Conservation (phyloP, 75 land plant genomes). For the Pseudotsuga menziesii region DNA sequence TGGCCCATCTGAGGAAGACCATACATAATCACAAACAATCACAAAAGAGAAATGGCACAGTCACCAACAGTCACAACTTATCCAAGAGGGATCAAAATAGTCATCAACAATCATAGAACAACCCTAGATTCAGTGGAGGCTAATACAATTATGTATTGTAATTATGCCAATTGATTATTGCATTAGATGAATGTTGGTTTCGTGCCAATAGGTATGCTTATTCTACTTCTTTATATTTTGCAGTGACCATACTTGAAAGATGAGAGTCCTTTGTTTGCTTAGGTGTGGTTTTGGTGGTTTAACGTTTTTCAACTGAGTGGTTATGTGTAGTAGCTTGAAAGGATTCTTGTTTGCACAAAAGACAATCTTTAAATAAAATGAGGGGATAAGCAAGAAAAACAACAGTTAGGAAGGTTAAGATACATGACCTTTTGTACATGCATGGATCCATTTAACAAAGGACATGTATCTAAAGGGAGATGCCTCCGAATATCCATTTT, state of each 20-base stretch:
- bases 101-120: no score
- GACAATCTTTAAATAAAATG: background rate
- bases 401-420: background rate
- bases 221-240: background rate
- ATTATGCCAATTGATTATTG: no score
- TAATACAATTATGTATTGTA: no score
- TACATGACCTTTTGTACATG: background rate
- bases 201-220: no score
- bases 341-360: background rate
- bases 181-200: no score
- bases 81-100: no score
- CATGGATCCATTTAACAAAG: background rate
- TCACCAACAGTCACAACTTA: no score
- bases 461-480: background rate
- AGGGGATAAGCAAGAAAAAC: background rate
- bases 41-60: no score
- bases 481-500: background rate
- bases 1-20: no score
- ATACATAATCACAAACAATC: no score
- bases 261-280: background rate
- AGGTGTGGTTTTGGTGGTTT: background rate
- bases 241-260: background rate
- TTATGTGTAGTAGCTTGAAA: background rate
- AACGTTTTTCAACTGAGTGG: background rate
- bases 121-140: no score